Conservation (phyloP, 2,329 filamentous ascomycete species). For the Rutstroemia sp. region DNA sequence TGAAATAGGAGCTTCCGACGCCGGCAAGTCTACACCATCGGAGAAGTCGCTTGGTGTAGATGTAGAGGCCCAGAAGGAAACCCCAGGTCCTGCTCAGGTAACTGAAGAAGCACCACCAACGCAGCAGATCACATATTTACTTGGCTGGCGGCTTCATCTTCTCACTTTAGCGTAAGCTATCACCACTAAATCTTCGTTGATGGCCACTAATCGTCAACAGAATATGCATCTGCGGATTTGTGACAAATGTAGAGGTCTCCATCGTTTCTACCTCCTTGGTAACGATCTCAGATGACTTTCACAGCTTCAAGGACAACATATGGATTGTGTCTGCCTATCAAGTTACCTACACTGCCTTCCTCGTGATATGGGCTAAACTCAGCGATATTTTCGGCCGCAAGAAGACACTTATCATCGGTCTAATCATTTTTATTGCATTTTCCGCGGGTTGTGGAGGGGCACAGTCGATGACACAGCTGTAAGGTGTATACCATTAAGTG, state of each 20-base stretch:
- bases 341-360: neutral
- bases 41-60: neutral
- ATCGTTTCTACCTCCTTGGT: neutral
- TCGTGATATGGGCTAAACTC: slow-evolving; percentile 1
- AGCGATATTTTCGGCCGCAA: neutral
- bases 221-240: neutral
- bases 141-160: neutral
- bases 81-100: neutral
- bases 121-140: neutral
- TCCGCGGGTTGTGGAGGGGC: neutral
- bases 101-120: neutral
- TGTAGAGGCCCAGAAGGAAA: neutral
- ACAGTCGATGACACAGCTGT: slow-evolving; percentile 1
- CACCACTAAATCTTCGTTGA: neutral
- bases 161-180: neutral
- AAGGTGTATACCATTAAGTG: neutral
- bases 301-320: neutral
- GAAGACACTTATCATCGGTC: neutral
- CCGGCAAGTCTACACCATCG: neutral
- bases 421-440: neutral
- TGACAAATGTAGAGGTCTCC: neutral
- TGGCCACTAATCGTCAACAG: slow-evolving; percentile 5
- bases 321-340: neutral
- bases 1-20: neutral
- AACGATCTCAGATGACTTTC: neutral